These are phyloP conservation scores for Daldinia eschscholtzii DNA, from an alignment of 2,329 filamentous ascomycete genomes.

Conservation along the genomic window DNA sequence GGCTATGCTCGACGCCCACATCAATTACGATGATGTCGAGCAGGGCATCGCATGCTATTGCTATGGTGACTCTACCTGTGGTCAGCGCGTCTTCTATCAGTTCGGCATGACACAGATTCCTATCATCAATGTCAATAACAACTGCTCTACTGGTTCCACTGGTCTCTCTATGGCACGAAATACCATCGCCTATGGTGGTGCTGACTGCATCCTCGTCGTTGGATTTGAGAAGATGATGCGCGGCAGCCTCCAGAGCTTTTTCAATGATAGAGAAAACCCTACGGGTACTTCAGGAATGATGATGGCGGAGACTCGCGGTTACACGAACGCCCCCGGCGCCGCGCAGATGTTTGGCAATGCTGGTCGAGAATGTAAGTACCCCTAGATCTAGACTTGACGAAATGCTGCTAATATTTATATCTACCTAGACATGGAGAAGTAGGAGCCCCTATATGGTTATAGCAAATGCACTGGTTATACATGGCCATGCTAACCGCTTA, in stretches of 20 bases:
- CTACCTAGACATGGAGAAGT: constrained; percentile 82
- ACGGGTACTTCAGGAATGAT: constrained; percentile 78
- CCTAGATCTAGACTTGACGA: neutral
- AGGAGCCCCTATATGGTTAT: constrained; percentile 48
- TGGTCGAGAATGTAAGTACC: constrained; percentile 74
- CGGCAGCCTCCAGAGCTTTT: constrained; percentile 85
- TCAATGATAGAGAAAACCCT: constrained; percentile 86
- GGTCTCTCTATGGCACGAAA: constrained; percentile 87
- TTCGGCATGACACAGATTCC: constrained; percentile 98
- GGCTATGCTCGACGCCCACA: constrained; percentile 85
- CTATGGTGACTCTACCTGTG: constrained; percentile 95
- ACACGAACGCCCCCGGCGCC: constrained; percentile 85
- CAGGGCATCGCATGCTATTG: constrained; percentile 97
- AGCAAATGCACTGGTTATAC: neutral
- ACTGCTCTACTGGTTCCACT: constrained; percentile 95
- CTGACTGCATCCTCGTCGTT: constrained; percentile 90
- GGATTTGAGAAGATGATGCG: constrained; percentile 99
- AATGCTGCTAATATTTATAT: neutral
- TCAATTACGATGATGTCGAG: constrained; percentile 97
- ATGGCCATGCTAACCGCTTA: constrained; percentile 31
- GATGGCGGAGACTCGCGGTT: constrained; percentile 84
- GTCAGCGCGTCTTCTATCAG: constrained; percentile 97
- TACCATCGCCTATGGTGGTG: constrained; percentile 81
- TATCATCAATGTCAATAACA: constrained; percentile 99
- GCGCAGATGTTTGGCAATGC: constrained; percentile 98